phyloP scores from a whole-genome alignment of 1,139 yeast genomes.

The Protomyces arabidopsidicola region DNA sequence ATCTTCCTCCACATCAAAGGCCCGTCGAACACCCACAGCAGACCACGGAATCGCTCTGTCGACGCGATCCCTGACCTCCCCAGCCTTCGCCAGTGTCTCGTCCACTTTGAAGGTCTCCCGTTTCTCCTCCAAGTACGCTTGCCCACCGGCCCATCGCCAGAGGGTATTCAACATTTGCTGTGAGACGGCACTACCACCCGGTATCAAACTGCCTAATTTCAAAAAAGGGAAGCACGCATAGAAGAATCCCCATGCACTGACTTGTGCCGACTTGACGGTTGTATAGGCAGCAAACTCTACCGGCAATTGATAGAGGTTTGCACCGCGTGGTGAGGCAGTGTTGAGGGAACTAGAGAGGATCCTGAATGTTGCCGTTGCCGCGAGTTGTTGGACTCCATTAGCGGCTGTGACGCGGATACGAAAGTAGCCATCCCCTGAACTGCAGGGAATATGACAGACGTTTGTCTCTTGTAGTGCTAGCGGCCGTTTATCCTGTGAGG shows the following conservation, averaged over 20 bases:
- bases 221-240: conserved; percentile 25
- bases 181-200: conserved; percentile 12
- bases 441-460: conserved; percentile 19
- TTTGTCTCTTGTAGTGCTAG: conserved; percentile 11
- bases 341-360: conserved; percentile 13
- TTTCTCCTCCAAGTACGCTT: conserved; percentile 7
- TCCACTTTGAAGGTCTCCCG: conserved; percentile 14
- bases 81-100: conserved; percentile 16
- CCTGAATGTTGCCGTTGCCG: conserved; percentile 13
- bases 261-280: conserved; percentile 7
- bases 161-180: conserved; percentile 10
- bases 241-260: conserved; percentile 24
- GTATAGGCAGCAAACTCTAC: conserved; percentile 17
- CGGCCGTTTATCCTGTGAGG: neutral
- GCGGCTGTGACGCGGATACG: conserved; percentile 12
- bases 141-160: conserved; percentile 24
- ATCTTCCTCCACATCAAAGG: conserved; percentile 20
- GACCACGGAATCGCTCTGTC: conserved; percentile 21
- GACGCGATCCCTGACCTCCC: conserved; percentile 14
- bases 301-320: conserved; percentile 17
- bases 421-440: conserved; percentile 19
- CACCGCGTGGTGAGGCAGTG: conserved; percentile 22
- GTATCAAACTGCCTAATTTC: conserved; percentile 18
- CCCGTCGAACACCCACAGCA: conserved; percentile 26
- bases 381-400: neutral